Evolutionary conservation across 768 basidiomycete genomes (phyloP), one percentile per base, ranked within the genome.

Genomic region (Holtermannia corniformis): DNA sequence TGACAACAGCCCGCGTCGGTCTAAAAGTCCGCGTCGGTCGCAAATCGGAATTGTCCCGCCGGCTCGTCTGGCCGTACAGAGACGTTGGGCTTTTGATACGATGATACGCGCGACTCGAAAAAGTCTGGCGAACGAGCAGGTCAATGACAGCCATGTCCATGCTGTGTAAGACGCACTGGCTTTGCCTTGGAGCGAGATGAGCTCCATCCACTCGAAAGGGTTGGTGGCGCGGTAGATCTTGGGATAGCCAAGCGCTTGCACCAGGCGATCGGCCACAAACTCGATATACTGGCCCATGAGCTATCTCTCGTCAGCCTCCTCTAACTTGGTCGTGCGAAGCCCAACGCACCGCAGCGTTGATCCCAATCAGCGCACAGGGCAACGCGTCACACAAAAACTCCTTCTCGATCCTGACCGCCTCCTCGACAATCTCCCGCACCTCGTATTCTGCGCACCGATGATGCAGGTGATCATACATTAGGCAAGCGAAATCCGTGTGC

Each of bases 171-270:
- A n/a, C 62, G 50, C 32, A 63, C 62, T 67, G 40, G 91, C 88
- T 77, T 97, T 97, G 58, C 92, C 92, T 74, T 91, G 85, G 4
- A 95, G 76, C 14, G 89, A 93, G 44, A 92, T 92, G 80, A 90
- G 82, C 61, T 92, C 88, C 87, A 91, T 91, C 58, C 71, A 77
- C 56, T 77, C 71, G 54, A 74, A 74, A 2, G 72, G 72, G 51
- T 74, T 74, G 12, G 46, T 56, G 37, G 68, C 62, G 56, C 67
- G 59, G 57, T 68, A 72, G 24, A 72, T 62, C 59, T 72, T 72
- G 12, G 61, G 52, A 56, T 63, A 70, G n/a, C 71, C 71, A 13
- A 69, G 52, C 16, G 69, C 61, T 20, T 63, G 66, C 32, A 71
- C 58, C 16, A 72, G 53, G 46, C 67, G 59, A 55, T 72, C 71